phyloP scores from a whole-genome alignment of 1,139 yeast species.

The Hyphopichia khmerensis region DNA sequence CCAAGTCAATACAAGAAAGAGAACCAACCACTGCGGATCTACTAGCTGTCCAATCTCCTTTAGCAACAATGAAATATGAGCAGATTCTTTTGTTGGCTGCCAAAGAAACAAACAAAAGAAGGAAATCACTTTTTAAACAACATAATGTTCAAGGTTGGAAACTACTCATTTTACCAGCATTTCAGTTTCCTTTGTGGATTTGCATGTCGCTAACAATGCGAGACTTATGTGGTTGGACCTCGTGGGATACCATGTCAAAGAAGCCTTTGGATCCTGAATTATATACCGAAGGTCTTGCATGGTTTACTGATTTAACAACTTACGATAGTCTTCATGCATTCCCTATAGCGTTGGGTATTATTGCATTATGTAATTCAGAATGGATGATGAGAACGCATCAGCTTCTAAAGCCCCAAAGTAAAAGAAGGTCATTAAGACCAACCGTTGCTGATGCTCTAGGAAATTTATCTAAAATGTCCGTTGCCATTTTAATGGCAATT shows the following conservation, averaged over 20 bases:
- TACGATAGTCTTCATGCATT: conserved; percentile 63
- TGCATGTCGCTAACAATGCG: conserved; percentile 74
- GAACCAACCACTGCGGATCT: conserved; percentile 10
- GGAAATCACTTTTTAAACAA: conserved; percentile 62
- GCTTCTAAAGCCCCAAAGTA: conserved; percentile 40
- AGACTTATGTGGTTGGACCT: conserved; percentile 71
- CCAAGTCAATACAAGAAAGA: conserved; percentile 15
- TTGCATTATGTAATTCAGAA: conserved; percentile 76
- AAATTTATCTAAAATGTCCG: conserved; percentile 70
- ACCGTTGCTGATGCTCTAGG: conserved; percentile 60
- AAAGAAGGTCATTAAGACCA: conserved; percentile 47
- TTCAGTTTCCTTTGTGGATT: conserved; percentile 90
- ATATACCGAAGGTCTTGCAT: conserved; percentile 53
- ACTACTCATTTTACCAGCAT: conserved; percentile 66
- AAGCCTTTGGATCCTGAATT: conserved; percentile 57
- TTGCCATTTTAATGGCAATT: conserved; percentile 78
- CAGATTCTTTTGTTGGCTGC: conserved; percentile 72
- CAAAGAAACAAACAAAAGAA: conserved; percentile 76
- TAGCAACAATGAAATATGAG: conserved; percentile 63
- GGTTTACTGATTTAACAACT: conserved; percentile 60
- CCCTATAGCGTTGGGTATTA: conserved; percentile 69
- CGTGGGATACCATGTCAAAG: conserved; percentile 44
- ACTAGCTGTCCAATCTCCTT: conserved; percentile 20
- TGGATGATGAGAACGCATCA: conserved; percentile 63
- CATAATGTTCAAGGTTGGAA: conserved; percentile 80